Base-by-base conservation (phyloP, 345 rosid species). In the Gossypium arboreum region DNA sequence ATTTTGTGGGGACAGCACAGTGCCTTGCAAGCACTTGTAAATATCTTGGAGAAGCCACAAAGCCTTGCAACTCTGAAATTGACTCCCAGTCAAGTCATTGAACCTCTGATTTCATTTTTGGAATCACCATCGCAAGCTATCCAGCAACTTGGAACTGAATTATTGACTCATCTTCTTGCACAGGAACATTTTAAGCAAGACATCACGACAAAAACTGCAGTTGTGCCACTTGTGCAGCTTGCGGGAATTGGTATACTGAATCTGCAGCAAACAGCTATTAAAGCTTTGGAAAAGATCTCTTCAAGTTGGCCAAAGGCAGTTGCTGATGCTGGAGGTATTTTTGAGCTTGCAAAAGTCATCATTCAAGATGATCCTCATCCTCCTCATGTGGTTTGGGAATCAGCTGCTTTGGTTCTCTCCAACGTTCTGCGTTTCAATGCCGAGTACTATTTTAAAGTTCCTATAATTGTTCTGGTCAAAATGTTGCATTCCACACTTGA, bases 111-210 rank as follows among this genome's bases (percentile, higher is more conserved):
- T 77, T 79, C 98, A 15, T 92, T 90, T 82, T 81, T 94, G 72
- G 93, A 92, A 66, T 94, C 98, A 61, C 89, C 97, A 29, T 85
- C 96, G 76, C 97, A 84, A 83, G 93, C 94, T 68, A 88, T 94
- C 81, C 98, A 94, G 90, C 96, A 89, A 85, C 96, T 94, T 67
- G 97, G 92, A 63, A 90, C 92, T 22, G 96, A 94, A 77, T 81
- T 94, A 64, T 82, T 94, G 51, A 85, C 96, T 73, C 90, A 94
- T 85, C 93, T 94, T 78, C 93, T 94, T 65, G 92, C 92, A 15
- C 92, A 90, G 79, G 98, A 90, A 79, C 94, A 94, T 73, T 89
- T 94, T 78, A 96, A 94, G 86, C 85, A 88, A 76, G 97, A 94
- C 73, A 86, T 89, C 74, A 89, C 90, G 9, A 89, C 98, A 43